Evolutionary conservation across 1,139 yeast genomes (phyloP).

Genomic region (Candida mesenterica): DNA sequence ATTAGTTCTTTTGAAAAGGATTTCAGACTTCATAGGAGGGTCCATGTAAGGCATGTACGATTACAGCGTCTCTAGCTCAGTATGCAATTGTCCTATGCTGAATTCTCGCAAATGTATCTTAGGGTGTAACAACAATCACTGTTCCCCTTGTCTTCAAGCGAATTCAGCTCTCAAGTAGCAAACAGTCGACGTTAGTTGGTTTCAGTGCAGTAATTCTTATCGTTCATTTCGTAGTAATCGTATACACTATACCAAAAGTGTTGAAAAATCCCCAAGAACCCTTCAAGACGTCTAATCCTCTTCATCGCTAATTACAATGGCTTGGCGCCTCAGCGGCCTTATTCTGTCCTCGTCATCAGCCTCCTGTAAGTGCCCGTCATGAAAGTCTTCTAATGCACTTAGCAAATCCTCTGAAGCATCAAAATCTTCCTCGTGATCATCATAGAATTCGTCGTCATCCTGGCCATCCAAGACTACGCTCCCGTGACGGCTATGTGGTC

Average conservation of each 20-base stretch:
- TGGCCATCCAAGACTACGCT: constrained; percentile 12
- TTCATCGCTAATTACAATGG: constrained; percentile 15
- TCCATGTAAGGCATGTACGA: no score
- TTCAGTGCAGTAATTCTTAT: no score
- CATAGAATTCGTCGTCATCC: constrained; percentile 13
- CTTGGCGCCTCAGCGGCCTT: constrained; percentile 8
- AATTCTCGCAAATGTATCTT: no score
- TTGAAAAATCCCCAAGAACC: background rate
- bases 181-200: no score
- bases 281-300: constrained; percentile 7
- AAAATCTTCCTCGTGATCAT: constrained; percentile 1
- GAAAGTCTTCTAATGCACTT: constrained; percentile 18
- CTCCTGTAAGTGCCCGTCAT: constrained; percentile 16
- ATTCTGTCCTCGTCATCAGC: constrained; percentile 8
- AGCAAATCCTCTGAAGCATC: constrained; percentile 12
- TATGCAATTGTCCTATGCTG: no score
- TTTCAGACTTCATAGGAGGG: no score
- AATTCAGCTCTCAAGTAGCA: no score
- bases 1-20: no score
- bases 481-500: constrained; percentile 4
- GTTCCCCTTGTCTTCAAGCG: no score
- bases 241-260: background rate
- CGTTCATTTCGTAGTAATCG: background rate
- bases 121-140: no score
- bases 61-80: no score